Evolutionary conservation across 2,329 filamentous ascomycete genomes (phyloP).

Genomic region (Coleophoma crateriformis): DNA sequence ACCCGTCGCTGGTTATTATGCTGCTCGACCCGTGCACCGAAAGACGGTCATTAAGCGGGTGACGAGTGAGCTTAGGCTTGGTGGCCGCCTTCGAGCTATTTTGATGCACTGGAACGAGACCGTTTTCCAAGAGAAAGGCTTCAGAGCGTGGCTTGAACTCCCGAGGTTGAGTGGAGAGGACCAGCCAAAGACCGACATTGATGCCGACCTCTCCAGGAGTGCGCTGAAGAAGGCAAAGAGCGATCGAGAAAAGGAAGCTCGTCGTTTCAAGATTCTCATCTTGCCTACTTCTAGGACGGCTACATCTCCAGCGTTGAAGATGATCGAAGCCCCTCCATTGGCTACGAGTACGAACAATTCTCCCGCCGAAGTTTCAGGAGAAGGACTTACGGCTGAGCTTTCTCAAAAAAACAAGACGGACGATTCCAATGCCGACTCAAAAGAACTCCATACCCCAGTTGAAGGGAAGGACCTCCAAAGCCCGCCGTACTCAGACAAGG

Average conservation of each 20-base stretch:
- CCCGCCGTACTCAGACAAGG: no score
- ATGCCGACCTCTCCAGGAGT: background rate
- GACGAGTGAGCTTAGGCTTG: conserved; percentile 11
- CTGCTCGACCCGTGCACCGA: conserved; percentile 14
- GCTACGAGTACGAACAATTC: no score
- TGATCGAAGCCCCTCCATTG: no score
- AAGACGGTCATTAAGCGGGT: conserved; percentile 16
- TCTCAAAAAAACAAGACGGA: no score
- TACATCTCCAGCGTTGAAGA: no score
- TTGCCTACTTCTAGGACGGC: background rate
- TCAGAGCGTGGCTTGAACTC: conserved; percentile 19
- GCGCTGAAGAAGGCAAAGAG: background rate
- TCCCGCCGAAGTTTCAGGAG: no score
- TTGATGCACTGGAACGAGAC: conserved; percentile 16
- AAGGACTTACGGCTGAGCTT: no score
- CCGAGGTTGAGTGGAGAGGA: conserved; percentile 10
- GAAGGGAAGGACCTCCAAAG: no score
- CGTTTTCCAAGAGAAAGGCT: conserved; percentile 9
- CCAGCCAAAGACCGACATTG: background rate
- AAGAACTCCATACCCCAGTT: no score
- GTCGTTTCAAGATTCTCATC: background rate
- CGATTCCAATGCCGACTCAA: no score
- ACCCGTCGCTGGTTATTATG: conserved; percentile 15
- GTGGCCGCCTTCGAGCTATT: conserved; percentile 12
- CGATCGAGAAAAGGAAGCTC: background rate